Evolutionary conservation across 768 basidiomycete genomes (phyloP).

Genomic region (Leccinum incarnatum): DNA sequence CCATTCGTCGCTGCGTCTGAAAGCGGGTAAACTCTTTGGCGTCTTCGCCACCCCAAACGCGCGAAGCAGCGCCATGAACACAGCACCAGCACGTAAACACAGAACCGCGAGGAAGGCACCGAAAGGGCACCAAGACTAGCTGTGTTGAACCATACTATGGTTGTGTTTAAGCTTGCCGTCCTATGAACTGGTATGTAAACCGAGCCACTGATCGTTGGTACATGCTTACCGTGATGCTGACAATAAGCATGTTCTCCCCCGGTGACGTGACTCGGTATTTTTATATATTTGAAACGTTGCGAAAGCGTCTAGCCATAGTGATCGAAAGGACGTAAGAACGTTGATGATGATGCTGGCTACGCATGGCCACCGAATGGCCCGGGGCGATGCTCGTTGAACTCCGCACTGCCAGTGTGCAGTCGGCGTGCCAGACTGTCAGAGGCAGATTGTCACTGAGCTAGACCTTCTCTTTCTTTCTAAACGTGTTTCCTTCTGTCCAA

Average conservation of each 20-base stretch:
- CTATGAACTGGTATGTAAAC: background rate
- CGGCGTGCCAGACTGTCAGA: background rate
- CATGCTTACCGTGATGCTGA: no score
- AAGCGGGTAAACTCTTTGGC: background rate
- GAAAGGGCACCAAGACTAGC: background rate
- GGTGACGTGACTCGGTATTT: background rate
- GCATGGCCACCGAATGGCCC: background rate
- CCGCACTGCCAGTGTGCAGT: background rate
- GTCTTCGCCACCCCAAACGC: background rate
- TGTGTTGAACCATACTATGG: background rate
- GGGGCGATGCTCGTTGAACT: background rate
- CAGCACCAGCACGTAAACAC: background rate
- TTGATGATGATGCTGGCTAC: background rate
- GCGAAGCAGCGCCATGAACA: background rate
- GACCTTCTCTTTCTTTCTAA: background rate
- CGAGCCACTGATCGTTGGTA: background rate
- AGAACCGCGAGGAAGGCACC: background rate
- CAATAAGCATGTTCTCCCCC: no score
- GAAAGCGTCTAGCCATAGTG: background rate
- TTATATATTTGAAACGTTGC: background rate
- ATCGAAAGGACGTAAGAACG: slow-evolving; percentile 3
- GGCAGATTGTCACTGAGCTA: background rate
- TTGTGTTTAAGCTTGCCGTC: background rate
- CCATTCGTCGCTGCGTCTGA: background rate
- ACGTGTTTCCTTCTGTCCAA: slow-evolving; percentile 3